A percentile compares a stretch with the other conserved stretches of the same genome.
Evolutionary conservation across 768 basidiomycete genomes (phyloP).

Genomic region (Phylloporus sp.): DNA sequence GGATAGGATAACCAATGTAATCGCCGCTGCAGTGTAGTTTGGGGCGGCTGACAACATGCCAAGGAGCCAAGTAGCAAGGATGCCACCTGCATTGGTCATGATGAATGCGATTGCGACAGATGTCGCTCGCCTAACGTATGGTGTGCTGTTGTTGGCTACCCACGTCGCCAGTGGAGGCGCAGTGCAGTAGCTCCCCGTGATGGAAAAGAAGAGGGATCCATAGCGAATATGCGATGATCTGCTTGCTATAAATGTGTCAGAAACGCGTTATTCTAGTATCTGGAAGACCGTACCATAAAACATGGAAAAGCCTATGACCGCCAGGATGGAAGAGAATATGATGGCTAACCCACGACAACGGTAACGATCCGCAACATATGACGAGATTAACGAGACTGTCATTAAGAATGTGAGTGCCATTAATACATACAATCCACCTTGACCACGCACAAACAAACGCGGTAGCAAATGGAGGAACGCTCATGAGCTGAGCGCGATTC

Average conservation of each 20-base stretch:
- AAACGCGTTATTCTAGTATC: neutral
- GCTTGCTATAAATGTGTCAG: conserved; percentile 13
- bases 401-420: neutral
- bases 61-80: conserved; percentile 59
- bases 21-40: conserved; percentile 45
- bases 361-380: conserved; percentile 52
- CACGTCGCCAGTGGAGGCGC: conserved; percentile 55
- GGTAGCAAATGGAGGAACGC: conserved; percentile 51
- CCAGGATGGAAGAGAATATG: conserved; percentile 42
- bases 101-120: conserved; percentile 55
- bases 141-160: conserved; percentile 59
- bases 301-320: conserved; percentile 50
- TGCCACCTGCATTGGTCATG: conserved; percentile 56
- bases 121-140: conserved; percentile 54
- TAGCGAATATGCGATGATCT: conserved; percentile 43
- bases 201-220: conserved; percentile 53
- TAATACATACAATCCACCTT: neutral
- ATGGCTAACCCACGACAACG: conserved; percentile 45
- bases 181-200: conserved; percentile 50
- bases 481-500: conserved; percentile 56
- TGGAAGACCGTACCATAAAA: conserved; percentile 42
- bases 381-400: conserved; percentile 37
- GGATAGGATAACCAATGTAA: conserved; percentile 35
- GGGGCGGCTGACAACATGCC: conserved; percentile 49
- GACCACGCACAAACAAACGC: conserved; percentile 44